phyloP scores from a whole-genome alignment of 2,329 filamentous ascomycete species.

The Claviceps pazoutovae region DNA sequence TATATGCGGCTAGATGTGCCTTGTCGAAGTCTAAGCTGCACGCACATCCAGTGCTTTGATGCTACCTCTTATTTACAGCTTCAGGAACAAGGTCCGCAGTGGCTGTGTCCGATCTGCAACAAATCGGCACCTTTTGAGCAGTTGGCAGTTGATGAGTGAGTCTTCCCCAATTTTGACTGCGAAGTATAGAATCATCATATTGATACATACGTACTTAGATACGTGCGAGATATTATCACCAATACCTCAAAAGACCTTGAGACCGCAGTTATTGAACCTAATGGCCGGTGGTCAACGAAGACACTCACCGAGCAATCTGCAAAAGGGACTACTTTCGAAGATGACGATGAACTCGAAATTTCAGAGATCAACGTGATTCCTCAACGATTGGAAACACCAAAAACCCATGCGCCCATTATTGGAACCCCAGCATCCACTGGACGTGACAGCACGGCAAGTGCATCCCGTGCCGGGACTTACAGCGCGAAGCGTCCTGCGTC shows the following conservation, averaged over 20 bases:
- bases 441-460: slow-evolving; percentile 21
- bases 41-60: slow-evolving; percentile 91
- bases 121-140: slow-evolving; percentile 68
- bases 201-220: slow-evolving; percentile 33
- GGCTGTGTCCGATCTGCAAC: slow-evolving; percentile 91
- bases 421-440: slow-evolving; percentile 25
- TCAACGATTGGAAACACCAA: slow-evolving; percentile 24
- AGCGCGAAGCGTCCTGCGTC: slow-evolving; percentile 35
- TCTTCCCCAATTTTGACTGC: slow-evolving; percentile 5
- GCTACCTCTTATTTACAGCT: slow-evolving; percentile 82
- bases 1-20: slow-evolving; percentile 70
- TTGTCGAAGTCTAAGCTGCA: slow-evolving; percentile 65
- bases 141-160: slow-evolving; percentile 76
- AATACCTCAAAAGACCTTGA: slow-evolving; percentile 59
- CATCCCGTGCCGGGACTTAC: slow-evolving; percentile 20
- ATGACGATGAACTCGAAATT: slow-evolving; percentile 38
- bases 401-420: slow-evolving; percentile 19
- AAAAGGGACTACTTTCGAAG: slow-evolving; percentile 17
- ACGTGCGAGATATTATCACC: slow-evolving; percentile 74
- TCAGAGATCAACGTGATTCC: slow-evolving; percentile 27
- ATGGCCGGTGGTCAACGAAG: slow-evolving; percentile 57
- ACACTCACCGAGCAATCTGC: slow-evolving; percentile 14
- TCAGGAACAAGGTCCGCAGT: slow-evolving; percentile 91
- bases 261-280: slow-evolving; percentile 79
- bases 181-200: neutral